Conservation (phyloP, 495 filamentous ascomycete genomes). For the Hyaloscypha variabilis region DNA sequence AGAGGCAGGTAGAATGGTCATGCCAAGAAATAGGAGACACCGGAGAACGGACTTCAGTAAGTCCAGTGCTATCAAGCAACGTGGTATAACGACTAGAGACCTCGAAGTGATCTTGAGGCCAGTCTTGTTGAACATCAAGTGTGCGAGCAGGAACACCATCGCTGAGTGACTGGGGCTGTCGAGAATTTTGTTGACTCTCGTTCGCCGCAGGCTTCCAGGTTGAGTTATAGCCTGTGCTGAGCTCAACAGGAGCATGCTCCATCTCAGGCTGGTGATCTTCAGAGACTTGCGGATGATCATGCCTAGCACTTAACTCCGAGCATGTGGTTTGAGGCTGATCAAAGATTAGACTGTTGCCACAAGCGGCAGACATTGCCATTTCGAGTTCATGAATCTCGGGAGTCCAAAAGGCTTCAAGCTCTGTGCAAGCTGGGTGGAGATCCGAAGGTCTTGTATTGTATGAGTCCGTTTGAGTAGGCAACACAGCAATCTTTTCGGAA, state of each 20-base stretch:
- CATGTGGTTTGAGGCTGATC: background rate
- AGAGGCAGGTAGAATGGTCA: background rate
- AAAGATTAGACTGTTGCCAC: background rate
- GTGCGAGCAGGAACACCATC: background rate
- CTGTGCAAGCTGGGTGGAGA: background rate
- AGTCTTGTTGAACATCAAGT: background rate
- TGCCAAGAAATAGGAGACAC: background rate
- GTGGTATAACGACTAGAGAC: background rate
- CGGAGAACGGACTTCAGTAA: background rate
- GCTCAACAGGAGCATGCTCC: background rate
- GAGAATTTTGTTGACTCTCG: background rate
- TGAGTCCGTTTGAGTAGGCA: too few relatives aligned
- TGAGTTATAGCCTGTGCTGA: background rate
- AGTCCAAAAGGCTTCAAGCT: background rate
- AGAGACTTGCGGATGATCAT: background rate
- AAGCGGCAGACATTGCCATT: background rate
- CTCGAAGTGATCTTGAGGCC: background rate
- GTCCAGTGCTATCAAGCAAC: background rate
- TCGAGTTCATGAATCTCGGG: background rate
- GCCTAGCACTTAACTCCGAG: background rate
- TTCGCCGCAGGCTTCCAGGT: background rate
- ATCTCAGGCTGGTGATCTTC: background rate
- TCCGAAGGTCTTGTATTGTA: too few relatives aligned
- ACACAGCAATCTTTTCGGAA: background rate
- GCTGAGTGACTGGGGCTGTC: background rate